phyloP scores from a whole-genome alignment of 2,329 filamentous ascomycete species.

The Ilyonectria mors-panacis region DNA sequence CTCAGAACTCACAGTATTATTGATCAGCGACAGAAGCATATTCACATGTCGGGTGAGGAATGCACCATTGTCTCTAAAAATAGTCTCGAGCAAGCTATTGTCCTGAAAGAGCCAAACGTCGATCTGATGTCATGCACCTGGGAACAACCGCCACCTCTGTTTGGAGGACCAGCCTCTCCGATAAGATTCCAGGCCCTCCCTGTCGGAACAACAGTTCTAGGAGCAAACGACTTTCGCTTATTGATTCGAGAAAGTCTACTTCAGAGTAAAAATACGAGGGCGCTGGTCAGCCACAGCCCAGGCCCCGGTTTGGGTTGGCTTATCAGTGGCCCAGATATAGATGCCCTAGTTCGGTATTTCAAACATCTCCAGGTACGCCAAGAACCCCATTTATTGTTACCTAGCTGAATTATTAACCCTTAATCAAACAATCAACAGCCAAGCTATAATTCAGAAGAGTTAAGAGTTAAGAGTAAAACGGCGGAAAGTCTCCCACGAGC shows the following conservation, averaged over 20 bases:
- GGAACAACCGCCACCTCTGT: constrained; percentile 12
- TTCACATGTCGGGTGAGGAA: neutral
- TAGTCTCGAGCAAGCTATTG: neutral
- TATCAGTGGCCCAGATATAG: constrained; percentile 7
- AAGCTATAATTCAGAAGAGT: neutral
- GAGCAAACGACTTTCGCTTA: constrained; percentile 10
- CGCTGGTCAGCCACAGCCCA: constrained; percentile 1
- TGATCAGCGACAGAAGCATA: constrained; percentile 4
- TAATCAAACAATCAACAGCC: neutral
- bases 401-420: neutral
- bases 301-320: constrained; percentile 5
- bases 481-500: too few species aligned
- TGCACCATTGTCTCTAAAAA: constrained; percentile 1
- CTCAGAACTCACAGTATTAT: neutral
- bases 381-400: neutral
- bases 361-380: constrained; percentile 15
- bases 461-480: neutral
- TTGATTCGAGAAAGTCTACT: constrained; percentile 9
- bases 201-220: constrained; percentile 3
- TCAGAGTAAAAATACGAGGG: constrained; percentile 3
- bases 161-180: neutral
- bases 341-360: constrained; percentile 15
- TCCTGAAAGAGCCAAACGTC: neutral
- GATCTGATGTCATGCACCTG: constrained; percentile 6
- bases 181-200: constrained; percentile 8